phyloP scores from a whole-genome alignment of 1,139 yeast species.

The Debaryomycetaceae sp. region DNA sequence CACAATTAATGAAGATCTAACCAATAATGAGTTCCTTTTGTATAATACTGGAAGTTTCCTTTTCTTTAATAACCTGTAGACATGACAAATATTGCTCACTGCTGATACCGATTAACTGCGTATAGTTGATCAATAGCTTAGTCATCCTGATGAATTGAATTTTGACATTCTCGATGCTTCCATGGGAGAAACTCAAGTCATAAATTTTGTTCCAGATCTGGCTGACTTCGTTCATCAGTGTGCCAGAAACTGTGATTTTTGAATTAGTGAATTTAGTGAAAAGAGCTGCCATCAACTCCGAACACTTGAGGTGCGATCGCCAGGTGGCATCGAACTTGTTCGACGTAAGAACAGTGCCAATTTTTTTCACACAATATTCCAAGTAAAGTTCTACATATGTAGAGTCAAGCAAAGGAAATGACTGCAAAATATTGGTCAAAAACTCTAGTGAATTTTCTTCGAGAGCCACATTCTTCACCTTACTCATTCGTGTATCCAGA shows the following conservation, averaged over 20 bases:
- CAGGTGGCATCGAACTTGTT: conserved; percentile 47
- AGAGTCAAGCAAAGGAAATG: conserved; percentile 22
- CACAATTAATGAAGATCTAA: neutral
- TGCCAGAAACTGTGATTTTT: neutral
- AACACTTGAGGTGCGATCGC: conserved; percentile 51
- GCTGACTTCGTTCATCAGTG: conserved; percentile 5
- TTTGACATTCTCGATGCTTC: conserved; percentile 62
- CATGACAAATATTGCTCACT: conserved; percentile 6
- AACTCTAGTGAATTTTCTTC: conserved; percentile 37
- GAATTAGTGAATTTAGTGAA: conserved; percentile 5
- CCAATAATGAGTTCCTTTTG: conserved; percentile 21
- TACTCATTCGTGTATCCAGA: conserved; percentile 16
- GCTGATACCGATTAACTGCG: neutral
- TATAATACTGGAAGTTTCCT: conserved; percentile 30
- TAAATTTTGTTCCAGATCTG: conserved; percentile 23
- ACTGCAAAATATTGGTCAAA: conserved; percentile 29
- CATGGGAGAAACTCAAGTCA: conserved; percentile 34
- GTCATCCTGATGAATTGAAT: conserved; percentile 42
- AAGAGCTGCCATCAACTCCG: conserved; percentile 30
- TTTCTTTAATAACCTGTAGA: conserved; percentile 23
- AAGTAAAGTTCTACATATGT: neutral
- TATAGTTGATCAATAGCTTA: conserved; percentile 13
- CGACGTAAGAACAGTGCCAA: conserved; percentile 19
- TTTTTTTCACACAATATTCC: neutral
- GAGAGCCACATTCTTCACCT: conserved; percentile 25